Percentiles rank a stretch among this genome's conserved stretches.
These are phyloP conservation scores for Takakia lepidozioides DNA, from an alignment of 225 moss, liverwort and hornwort species.

Conservation along the genomic window DNA sequence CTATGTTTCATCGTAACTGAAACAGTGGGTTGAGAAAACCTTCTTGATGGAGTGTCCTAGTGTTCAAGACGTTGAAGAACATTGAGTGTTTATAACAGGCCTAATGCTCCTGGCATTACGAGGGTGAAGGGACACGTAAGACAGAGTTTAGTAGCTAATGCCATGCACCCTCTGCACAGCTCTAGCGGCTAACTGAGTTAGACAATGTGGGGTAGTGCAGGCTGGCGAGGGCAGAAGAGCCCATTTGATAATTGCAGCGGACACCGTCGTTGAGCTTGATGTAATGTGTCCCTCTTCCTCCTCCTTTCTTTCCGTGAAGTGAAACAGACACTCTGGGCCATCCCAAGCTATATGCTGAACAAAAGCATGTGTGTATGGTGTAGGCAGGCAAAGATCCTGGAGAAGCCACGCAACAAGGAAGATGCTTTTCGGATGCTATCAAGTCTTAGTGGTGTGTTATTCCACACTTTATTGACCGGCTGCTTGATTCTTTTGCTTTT, in stretches of 20 bases:
- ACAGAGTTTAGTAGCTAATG: too few species aligned
- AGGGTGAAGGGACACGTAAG: too few species aligned
- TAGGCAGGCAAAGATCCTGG: slow-evolving; percentile 62
- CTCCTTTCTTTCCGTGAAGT: not conserved
- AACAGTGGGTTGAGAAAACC: too few species aligned
- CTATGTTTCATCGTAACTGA: not conserved
- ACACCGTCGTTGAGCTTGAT: slow-evolving; percentile 91
- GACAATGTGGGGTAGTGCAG: slow-evolving; percentile 25
- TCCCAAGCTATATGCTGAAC: not conserved
- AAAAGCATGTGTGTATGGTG: slow-evolving; percentile 9
- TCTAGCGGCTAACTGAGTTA: not conserved
- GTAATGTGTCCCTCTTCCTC: slow-evolving; percentile 30
- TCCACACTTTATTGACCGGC: too few species aligned
- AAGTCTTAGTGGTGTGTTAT: slow-evolving; percentile 66
- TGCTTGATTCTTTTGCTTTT: too few species aligned
- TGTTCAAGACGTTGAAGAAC: too few species aligned
- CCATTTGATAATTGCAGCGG: slow-evolving; percentile 89
- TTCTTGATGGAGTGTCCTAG: too few species aligned
- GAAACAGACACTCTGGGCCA: not conserved
- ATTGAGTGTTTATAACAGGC: too few species aligned
- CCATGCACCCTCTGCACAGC: too few species aligned
- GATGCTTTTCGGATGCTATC: slow-evolving; percentile 87
- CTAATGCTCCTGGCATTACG: too few species aligned
- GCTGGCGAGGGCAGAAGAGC: slow-evolving; percentile 43
- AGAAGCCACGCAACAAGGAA: slow-evolving; percentile 73